These are phyloP conservation scores for Hypericum perforatum DNA, from an alignment of 345 rosid genomes.

Conservation along the genomic window DNA sequence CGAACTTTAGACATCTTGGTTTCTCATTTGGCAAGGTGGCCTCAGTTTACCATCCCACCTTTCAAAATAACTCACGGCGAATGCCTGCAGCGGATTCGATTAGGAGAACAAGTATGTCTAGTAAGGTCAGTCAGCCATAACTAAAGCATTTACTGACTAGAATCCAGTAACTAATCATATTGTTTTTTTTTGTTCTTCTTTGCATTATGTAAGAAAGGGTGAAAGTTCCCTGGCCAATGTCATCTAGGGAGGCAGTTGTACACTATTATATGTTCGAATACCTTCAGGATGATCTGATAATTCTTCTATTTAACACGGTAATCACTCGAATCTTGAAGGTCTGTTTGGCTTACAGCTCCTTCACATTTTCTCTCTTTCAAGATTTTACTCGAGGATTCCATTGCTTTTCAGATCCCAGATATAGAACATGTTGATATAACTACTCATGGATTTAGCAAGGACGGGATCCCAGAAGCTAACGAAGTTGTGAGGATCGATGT, in stretches of 20 bases:
- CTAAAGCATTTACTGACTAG: constrained; percentile 7
- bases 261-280: constrained; percentile 64
- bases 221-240: constrained; percentile 89
- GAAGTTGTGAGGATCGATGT: constrained; percentile 68
- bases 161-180: constrained; percentile 2
- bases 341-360: constrained; percentile 5
- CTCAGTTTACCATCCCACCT: constrained; percentile 56
- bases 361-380: constrained; percentile 5
- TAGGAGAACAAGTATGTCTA: constrained; percentile 67
- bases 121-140: constrained; percentile 47
- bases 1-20: background rate
- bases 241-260: constrained; percentile 69
- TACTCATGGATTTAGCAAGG: constrained; percentile 45
- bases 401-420: constrained; percentile 53
- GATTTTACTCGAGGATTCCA: background rate
- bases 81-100: constrained; percentile 47
- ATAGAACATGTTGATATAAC: constrained; percentile 38
- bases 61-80: constrained; percentile 43
- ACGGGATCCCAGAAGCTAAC: constrained; percentile 44
- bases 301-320: constrained; percentile 68
- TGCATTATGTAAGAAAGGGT: constrained; percentile 62
- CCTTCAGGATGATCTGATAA: constrained; percentile 56
- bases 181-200: constrained; percentile 19
- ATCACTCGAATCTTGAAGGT: constrained; percentile 8
- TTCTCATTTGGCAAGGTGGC: constrained; percentile 61